Conservation (phyloP, 2,329 filamentous ascomycete genomes). For the Ophiocordyceps australis region DNA sequence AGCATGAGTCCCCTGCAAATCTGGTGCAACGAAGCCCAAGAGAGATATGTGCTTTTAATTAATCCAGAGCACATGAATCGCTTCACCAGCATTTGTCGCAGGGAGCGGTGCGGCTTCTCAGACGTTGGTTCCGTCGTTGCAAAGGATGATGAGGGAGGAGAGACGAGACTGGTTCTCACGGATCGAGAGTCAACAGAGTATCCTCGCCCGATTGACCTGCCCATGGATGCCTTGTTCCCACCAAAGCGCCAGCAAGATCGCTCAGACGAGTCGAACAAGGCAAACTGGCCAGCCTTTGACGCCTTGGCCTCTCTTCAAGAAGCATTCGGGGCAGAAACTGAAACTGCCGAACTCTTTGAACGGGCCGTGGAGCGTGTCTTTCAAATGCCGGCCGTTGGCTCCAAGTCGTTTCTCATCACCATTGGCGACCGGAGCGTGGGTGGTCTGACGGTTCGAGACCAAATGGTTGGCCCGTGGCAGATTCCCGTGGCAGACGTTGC, state of each 20-base stretch:
- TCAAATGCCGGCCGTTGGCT: constrained; percentile 76
- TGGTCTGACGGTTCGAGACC: constrained; percentile 73
- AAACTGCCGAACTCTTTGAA: constrained; percentile 31
- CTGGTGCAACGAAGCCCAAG: constrained; percentile 95
- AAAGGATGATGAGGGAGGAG: constrained; percentile 39
- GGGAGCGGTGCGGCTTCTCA: constrained; percentile 85
- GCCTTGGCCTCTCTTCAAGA: constrained; percentile 45
- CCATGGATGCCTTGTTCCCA: constrained; percentile 77
- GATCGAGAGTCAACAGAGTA: constrained; percentile 62
- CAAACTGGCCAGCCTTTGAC: constrained; percentile 55
- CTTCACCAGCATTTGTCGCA: constrained; percentile 50
- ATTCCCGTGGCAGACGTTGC: constrained; percentile 86
- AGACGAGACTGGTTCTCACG: constrained; percentile 58
- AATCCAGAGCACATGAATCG: constrained; percentile 63
- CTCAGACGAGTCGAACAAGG: constrained; percentile 51
- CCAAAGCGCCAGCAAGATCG: constrained; percentile 70
- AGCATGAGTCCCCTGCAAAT: constrained; percentile 94
- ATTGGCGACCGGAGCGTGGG: constrained; percentile 89
- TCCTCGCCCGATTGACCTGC: constrained; percentile 70
- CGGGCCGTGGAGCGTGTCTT: constrained; percentile 70
- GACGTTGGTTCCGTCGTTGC: constrained; percentile 71
- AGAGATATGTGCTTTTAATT: constrained; percentile 84
- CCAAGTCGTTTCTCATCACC: constrained; percentile 92
- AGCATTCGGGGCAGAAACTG: constrained; percentile 34
- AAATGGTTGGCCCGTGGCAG: constrained; percentile 96